Evolutionary conservation across 2,329 filamentous ascomycete genomes (phyloP), one percentile per base, ranked within the genome.

Genomic region (Diplodia corticola): DNA sequence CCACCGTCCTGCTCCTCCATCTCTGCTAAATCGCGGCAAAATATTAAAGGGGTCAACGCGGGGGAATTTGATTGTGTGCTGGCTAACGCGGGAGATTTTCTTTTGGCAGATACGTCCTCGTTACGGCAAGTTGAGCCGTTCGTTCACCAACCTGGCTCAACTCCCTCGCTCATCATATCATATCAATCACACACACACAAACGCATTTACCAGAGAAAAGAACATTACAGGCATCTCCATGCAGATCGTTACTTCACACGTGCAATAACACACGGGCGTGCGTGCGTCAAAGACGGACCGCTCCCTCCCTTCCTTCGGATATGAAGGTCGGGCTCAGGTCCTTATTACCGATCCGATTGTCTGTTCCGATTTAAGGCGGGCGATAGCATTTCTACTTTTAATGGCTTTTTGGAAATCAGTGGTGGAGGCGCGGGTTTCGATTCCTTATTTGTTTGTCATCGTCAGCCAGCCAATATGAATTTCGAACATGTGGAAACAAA

Each of bases 81-180:
- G 46, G 51, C 63, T 65, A 57, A 65, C 51, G n/a, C 30, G 24
- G 24, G 30, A 13, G 30, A 33, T 28, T 17, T 20, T 22, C 6
- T 20, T 15, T 7, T 13, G 30, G 30, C 68, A 78, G 75, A 64
- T 79, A 79, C 70, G 77, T 80, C n/a, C 69, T 80, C 63, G 78
- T 79, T 55, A 79, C 76, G 24, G 78, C 78, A 63, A 78, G 76
- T 69, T 80, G 69, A 73, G 35, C 48, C 48, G 28, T 17, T 50
- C n/a, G n/a, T n/a, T n/a, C n/a, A n/a, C n/a, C n/a, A 9, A 30
- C 51, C 17, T n/a, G n/a, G 24, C 22, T 28, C n/a, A n/a, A n/a
- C n/a, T n/a, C n/a, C n/a, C n/a, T n/a, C 48, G 22, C 24, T 24
- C 40, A n/a, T 44, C 40, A 44, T 44, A 44, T 20, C 40, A n/a